These are phyloP conservation scores for Petunia hybrid DNA, from an alignment of 305 asterid genomes.

Conservation along the genomic window DNA sequence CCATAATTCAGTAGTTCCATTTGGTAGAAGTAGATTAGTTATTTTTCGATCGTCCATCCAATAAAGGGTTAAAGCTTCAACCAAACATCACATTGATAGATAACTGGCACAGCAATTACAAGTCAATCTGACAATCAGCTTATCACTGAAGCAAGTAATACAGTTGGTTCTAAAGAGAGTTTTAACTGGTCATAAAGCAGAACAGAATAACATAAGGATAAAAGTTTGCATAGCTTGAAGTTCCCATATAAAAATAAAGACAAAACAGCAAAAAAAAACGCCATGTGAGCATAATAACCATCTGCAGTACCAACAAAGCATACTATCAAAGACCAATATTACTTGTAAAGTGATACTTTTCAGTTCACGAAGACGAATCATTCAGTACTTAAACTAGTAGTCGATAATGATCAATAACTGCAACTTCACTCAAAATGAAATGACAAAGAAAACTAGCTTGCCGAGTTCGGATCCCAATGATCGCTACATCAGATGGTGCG, in stretches of 20 bases:
- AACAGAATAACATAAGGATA: neutral
- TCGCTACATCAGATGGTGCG: neutral
- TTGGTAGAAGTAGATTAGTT: neutral
- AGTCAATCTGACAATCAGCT: neutral
- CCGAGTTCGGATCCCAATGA: no score
- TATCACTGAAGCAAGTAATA: neutral
- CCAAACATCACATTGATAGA: neutral
- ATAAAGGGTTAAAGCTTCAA: neutral
- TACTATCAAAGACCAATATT: neutral
- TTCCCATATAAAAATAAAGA: neutral
- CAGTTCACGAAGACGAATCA: neutral
- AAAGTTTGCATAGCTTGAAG: neutral
- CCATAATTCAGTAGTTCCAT: neutral
- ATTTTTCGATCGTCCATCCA: neutral
- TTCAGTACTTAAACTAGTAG: constrained; percentile 6
- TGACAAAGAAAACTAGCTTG: neutral
- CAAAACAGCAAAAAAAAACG: neutral
- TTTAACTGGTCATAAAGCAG: neutral
- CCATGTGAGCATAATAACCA: neutral
- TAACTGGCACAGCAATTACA: neutral
- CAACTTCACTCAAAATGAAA: constrained; percentile 6
- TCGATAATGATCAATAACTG: constrained; percentile 15
- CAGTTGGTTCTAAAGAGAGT: neutral
- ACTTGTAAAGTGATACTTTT: neutral
- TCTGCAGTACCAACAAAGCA: constrained; percentile 22